phyloP scores from a whole-genome alignment of 148 eudicot species.

The Rhododendron ovatum region DNA sequence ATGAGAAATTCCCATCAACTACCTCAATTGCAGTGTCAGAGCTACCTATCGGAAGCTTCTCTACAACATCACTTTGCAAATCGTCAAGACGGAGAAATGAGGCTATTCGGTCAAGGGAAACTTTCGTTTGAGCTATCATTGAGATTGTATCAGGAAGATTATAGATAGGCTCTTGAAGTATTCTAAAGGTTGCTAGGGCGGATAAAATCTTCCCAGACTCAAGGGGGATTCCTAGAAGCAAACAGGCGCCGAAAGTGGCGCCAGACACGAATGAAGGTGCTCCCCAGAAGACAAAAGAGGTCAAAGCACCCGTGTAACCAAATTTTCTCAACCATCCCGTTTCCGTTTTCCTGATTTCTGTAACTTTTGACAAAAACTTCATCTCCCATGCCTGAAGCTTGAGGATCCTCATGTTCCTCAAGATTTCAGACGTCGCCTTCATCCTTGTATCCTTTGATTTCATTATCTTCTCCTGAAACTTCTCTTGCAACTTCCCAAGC shows the following conservation, averaged over 20 bases:
- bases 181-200: conserved; percentile 43
- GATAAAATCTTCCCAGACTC: conserved; percentile 49
- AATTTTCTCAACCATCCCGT: conserved; percentile 42
- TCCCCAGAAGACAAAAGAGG: conserved; percentile 43
- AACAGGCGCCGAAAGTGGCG: conserved; percentile 38
- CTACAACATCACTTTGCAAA: conserved; percentile 26
- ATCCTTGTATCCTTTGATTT: conserved; percentile 44
- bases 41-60: conserved; percentile 29
- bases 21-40: conserved; percentile 37
- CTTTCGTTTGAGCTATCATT: conserved; percentile 41
- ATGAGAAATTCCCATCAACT: conserved; percentile 37
- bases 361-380: conserved; percentile 48
- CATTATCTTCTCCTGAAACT: conserved; percentile 40
- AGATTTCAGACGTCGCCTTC: conserved; percentile 48
- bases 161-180: conserved; percentile 47
- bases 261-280: conserved; percentile 46
- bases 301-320: conserved; percentile 28
- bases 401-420: conserved; percentile 49
- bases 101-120: conserved; percentile 48
- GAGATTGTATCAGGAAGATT: conserved; percentile 49
- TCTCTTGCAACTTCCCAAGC: conserved; percentile 32
- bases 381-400: conserved; percentile 63
- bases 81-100: conserved; percentile 48
- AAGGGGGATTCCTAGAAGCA: conserved; percentile 44
- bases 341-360: conserved; percentile 32